Base-by-base conservation (phyloP, 495 filamentous ascomycete genomes). In the Xylona heveae region DNA sequence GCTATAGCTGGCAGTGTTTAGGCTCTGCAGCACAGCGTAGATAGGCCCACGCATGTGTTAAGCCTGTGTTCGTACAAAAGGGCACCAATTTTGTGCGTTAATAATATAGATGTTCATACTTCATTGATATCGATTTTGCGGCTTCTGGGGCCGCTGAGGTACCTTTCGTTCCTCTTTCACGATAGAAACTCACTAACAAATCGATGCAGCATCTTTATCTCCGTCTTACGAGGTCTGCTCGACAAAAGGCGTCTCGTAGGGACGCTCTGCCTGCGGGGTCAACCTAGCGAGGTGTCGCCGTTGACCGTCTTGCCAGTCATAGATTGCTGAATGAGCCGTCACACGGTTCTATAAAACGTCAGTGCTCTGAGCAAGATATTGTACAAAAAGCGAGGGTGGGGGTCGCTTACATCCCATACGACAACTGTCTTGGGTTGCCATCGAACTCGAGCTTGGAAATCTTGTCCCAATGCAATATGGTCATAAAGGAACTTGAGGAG, bases 401-500 rank as follows among this genome's bases (percentile, higher is more conserved):
- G 19, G 12, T 5, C 19, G 49, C 58, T 51, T 49, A 60, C 58
- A 56, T 92, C 83, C 71, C 82, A 91, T 7, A 92, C 74, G 6
- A 92, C 78, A 16, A 92, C 82, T 2, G 79, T 88, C 23, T 67
- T 65, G 7, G 69, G 64, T 40, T 75, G 66, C 81, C 81, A 92
- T 40, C 74, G 71, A 30, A 94, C 70, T n/a, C 84, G 61, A 6
- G 68, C 72, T 43, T 94, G 84, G 61, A 88, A 84, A 54, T 92
- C 82, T 42, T 74, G 69, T 10, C 83, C 77, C 16, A 61, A 69
- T 3, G 74, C 67, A 24, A 90, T 71, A 46, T 92, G 83, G 48
- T 85, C 71, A 56, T 78, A 88, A 7, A 94, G 57, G 57, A 91
- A 92, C 42, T 88, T 83, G 38, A 88, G 57, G 12, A 85, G 53